Percentiles rank a stretch among this genome's conserved stretches.
Evolutionary conservation across 371 early-diverging fungal genomes (phyloP).

Genomic region (Mucor saturninus): DNA sequence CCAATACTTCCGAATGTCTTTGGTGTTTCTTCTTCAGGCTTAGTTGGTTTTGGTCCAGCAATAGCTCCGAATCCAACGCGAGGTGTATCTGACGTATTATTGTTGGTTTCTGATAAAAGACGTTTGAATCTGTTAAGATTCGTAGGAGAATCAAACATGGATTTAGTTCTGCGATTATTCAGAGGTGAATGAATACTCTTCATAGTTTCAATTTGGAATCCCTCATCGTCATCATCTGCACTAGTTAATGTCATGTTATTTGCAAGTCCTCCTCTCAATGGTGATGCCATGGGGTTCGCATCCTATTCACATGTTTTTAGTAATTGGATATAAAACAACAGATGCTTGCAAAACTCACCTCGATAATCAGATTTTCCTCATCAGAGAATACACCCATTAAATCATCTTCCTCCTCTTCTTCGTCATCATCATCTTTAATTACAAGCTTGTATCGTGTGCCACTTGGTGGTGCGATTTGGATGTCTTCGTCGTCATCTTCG

Average conservation of each 20-base stretch:
- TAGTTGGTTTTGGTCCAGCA: not conserved
- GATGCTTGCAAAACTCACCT: not conserved
- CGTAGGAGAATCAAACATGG: constrained; percentile 21
- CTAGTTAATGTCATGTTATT: constrained; percentile 15
- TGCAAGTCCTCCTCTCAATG: constrained; percentile 8
- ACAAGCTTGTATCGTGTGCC: not conserved
- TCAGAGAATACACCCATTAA: constrained; percentile 14
- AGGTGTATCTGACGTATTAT: constrained; percentile 16
- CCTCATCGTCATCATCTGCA: constrained; percentile 21
- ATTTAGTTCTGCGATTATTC: constrained; percentile 3
- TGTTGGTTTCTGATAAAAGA: constrained; percentile 21
- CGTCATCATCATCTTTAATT: constrained; percentile 24
- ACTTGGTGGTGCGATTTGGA: constrained; percentile 16
- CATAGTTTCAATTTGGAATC: constrained; percentile 17
- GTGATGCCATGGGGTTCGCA: constrained; percentile 15
- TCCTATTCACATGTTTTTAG: not conserved
- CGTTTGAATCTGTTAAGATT: constrained; percentile 22
- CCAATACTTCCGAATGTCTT: constrained; percentile 11
- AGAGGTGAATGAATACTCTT: constrained; percentile 6
- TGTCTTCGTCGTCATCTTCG: constrained; percentile 31
- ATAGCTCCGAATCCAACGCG: constrained; percentile 26
- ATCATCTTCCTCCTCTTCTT: constrained; percentile 22
- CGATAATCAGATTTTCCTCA: constrained; percentile 17
- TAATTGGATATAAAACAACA: too few species aligned
- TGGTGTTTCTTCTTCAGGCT: not conserved